Conservation (phyloP, 202 grass and related monocot genomes). For the Alloteropsis angusta region DNA sequence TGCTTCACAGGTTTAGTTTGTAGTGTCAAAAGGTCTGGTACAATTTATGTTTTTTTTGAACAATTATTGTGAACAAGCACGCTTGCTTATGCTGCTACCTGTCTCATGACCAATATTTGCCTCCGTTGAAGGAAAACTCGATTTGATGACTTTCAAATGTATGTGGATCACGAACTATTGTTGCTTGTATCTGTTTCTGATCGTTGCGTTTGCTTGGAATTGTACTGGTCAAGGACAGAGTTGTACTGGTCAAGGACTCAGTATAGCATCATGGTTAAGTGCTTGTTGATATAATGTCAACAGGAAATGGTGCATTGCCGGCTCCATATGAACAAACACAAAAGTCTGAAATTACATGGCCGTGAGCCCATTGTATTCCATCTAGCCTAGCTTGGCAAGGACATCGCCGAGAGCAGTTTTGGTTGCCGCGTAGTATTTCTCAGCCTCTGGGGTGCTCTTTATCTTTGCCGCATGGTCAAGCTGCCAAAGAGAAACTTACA, state of each 20-base stretch:
- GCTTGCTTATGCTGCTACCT: background rate
- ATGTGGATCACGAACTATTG: background rate
- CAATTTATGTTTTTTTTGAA: background rate
- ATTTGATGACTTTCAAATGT: background rate
- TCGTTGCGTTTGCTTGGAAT: background rate
- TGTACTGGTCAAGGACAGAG: background rate
- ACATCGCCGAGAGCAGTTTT: slow-evolving; percentile 59
- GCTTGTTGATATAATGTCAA: slow-evolving; percentile 33
- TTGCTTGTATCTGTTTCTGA: background rate
- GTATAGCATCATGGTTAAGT: background rate
- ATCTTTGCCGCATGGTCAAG: slow-evolving; percentile 96
- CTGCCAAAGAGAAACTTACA: slow-evolving; percentile 20
- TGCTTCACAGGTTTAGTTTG: background rate
- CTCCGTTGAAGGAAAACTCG: no score
- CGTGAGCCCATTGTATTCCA: slow-evolving; percentile 6
- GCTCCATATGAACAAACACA: slow-evolving; percentile 56
- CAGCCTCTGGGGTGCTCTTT: slow-evolving; percentile 70
- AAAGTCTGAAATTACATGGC: slow-evolving; percentile 27
- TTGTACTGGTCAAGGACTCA: background rate
- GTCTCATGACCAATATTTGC: background rate
- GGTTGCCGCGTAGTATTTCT: slow-evolving; percentile 61
- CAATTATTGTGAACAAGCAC: background rate
- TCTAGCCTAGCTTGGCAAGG: slow-evolving; percentile 75
- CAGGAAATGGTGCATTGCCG: slow-evolving; percentile 25
- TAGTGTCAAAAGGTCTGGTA: background rate